Evolutionary conservation across 441 rosid genomes (phyloP).

Genomic region (Pelargonium citronellum): DNA sequence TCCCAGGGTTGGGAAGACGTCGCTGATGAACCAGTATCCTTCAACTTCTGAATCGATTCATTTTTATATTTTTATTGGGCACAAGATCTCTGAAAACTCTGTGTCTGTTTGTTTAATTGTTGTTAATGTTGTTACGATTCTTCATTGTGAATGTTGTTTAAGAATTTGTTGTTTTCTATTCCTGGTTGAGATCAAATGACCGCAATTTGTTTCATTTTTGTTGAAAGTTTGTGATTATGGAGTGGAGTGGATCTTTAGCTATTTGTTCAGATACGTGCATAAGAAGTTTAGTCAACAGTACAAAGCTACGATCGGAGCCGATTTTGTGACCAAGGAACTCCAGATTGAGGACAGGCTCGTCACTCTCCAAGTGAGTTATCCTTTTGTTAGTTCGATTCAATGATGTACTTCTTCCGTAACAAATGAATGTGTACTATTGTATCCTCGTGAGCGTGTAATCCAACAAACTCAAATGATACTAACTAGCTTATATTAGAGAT

Average conservation of each 20-base stretch:
- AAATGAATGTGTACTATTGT: too few species aligned
- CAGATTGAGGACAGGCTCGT: conserved; percentile 83
- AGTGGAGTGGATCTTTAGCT: conserved; percentile 31
- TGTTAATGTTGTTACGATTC: not conserved
- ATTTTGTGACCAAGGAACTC: conserved; percentile 91
- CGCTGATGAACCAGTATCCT: conserved; percentile 99
- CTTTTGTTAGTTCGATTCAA: not conserved
- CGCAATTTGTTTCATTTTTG: conserved; percentile 3
- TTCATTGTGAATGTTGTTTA: not conserved
- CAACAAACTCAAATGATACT: not conserved
- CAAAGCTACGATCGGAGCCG: conserved; percentile 96
- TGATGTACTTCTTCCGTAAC: not conserved
- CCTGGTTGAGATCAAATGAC: not conserved
- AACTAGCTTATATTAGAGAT: too few species aligned
- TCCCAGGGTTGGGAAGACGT: conserved; percentile 94
- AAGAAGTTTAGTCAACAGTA: conserved; percentile 92
- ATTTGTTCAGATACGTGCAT: conserved; percentile 65
- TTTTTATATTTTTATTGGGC: not conserved
- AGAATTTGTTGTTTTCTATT: not conserved
- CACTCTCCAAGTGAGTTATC: conserved; percentile 64
- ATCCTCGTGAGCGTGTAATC: too few species aligned
- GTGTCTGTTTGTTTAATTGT: not conserved
- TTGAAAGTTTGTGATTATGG: not conserved
- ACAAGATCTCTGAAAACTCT: not conserved
- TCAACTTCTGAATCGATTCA: conserved; percentile 3